Percentiles rank a stretch among this genome's conserved stretches.
These are phyloP conservation scores for Citrullus colocynthis DNA, from an alignment of 306 rosid species.

Conservation along the genomic window DNA sequence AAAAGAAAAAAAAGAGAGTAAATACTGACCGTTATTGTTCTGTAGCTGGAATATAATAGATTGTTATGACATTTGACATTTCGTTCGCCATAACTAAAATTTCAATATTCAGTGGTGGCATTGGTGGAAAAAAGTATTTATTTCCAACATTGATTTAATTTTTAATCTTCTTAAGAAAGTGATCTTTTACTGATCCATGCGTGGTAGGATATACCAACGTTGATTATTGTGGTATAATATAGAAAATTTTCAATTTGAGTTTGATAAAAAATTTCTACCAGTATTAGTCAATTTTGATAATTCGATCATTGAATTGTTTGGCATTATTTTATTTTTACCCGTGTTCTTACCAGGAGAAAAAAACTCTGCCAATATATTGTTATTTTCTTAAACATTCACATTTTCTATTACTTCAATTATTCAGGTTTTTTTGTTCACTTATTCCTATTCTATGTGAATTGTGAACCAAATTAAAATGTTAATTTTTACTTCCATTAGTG, in stretches of 20 bases:
- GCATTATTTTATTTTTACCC: background rate
- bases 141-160: background rate
- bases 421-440: background rate
- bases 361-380: background rate
- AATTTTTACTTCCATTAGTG: background rate
- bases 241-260: background rate
- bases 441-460: background rate
- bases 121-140: background rate
- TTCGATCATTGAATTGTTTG: background rate
- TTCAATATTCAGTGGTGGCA: background rate
- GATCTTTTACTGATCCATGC: background rate
- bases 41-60: background rate
- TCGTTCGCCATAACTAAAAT: background rate
- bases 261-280: background rate
- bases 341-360: background rate
- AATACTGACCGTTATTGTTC: background rate
- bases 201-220: background rate
- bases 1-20: background rate
- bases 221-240: background rate
- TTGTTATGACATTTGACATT: background rate
- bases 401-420: background rate
- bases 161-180: background rate
- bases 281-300: background rate
- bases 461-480: background rate
- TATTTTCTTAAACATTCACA: background rate